Evolutionary conservation across 2,329 filamentous ascomycete genomes (phyloP), one percentile per base, ranked within the genome.

Genomic region (Verticillium tricorpus): DNA sequence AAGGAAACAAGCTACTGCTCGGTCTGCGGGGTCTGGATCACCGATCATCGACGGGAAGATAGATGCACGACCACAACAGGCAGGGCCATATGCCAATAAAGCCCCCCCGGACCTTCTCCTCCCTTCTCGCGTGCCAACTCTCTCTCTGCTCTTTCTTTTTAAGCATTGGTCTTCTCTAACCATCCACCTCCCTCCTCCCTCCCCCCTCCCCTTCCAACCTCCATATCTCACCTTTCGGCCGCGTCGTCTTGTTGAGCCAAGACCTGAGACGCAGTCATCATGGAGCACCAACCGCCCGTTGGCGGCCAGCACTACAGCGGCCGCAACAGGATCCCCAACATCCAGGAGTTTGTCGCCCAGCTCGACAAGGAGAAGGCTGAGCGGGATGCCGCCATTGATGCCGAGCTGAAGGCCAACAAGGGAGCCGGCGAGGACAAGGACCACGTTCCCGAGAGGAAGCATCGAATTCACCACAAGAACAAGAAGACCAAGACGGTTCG

Each of bases 321-420:
- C 59, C 77, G 76, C 63, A 96, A 97, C 74, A 90, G 91, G 28
- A 87, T 98, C 60, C 94, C 94, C 7, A 97, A 92, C 61, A 90
- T 97, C 67, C 88, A 89, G 71, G 85, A 94, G 73, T 96, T 97
- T 67, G 83, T 97, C 67, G 84, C 91, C 60, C 85, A 85, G 66
- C 82, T 97, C 39, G 93, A 97, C 74, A 80, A 77, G 60, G 88
- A 96, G 67, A 97, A 97, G 79, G 87, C 84, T 68, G 78, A 89
- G 9, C 85, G 92, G 67, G 91, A 96, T 74, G 82, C 82, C 61
- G 78, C 84, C 65, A 87, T 96, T 64, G 90, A 96, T 56, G 78
- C 85, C 57, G 76, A 84, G 19, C 70, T 76, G 5, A 78, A 78
- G 64, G 60, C 69, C 14, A 78, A 78, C 64, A 71, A 74, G 39